A percentile compares a stretch with the other conserved stretches of the same genome.
phyloP scores from a whole-genome alignment of 371 early-diverging fungal species.

The Lichtheimia hyalospora region DNA sequence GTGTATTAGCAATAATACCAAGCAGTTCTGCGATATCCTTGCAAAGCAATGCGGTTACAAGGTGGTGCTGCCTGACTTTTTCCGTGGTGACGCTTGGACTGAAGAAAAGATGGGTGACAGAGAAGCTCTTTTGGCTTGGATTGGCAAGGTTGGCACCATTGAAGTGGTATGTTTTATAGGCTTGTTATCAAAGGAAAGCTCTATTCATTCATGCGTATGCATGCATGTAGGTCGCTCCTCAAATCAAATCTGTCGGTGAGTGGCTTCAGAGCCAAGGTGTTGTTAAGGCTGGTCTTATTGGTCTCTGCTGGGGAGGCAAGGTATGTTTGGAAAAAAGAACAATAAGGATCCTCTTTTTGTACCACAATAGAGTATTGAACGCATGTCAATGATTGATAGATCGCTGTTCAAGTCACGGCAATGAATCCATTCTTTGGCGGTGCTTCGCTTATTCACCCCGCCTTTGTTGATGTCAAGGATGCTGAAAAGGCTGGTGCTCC shows the following conservation, averaged over 20 bases:
- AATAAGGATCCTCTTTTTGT: background rate
- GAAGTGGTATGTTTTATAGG: constrained; percentile 18
- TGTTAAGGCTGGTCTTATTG: constrained; percentile 48
- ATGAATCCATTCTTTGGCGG: constrained; percentile 38
- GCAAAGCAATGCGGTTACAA: constrained; percentile 54
- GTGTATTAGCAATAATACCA: constrained; percentile 39
- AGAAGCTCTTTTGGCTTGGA: constrained; percentile 33
- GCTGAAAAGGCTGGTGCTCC: constrained; percentile 57
- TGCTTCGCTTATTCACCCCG: constrained; percentile 65
- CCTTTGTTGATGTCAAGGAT: constrained; percentile 50
- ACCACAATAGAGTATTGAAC: no score
- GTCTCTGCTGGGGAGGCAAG: constrained; percentile 74
- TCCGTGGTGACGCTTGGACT: constrained; percentile 49
- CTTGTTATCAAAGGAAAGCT: background rate
- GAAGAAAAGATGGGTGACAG: constrained; percentile 20
- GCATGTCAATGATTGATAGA: no score
- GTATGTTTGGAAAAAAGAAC: constrained; percentile 2
- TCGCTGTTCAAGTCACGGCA: constrained; percentile 34
- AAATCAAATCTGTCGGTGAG: constrained; percentile 35
- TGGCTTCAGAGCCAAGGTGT: constrained; percentile 45
- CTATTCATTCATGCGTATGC: background rate
- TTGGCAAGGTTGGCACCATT: constrained; percentile 34
- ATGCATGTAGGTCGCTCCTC: constrained; percentile 21
- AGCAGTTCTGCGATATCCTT: constrained; percentile 69
- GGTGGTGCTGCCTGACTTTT: constrained; percentile 69